Evolutionary conservation across 352 stramenopile genomes (phyloP).

Genomic region (Phytophthora agathidicida): DNA sequence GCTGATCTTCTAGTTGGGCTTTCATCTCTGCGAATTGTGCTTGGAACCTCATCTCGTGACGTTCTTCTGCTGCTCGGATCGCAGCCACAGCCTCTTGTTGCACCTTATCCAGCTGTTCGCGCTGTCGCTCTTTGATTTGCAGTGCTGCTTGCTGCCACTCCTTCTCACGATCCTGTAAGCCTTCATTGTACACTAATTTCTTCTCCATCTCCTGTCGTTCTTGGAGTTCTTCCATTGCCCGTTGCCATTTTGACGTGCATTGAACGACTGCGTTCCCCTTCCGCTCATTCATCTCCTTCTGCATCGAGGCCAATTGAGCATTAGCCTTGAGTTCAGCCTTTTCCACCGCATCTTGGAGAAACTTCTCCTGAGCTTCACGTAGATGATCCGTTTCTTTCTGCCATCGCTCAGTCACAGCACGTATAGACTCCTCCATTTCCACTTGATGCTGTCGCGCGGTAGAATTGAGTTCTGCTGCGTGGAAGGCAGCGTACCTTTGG

Average conservation of each 20-base stretch:
- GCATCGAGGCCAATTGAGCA: constrained; percentile 40
- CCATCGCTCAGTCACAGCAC: constrained; percentile 34
- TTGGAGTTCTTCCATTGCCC: constrained; percentile 68
- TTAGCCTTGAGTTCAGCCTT: constrained; percentile 43
- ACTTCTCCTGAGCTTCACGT: constrained; percentile 33
- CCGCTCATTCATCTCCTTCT: constrained; percentile 69
- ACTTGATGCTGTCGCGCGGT: constrained; percentile 12
- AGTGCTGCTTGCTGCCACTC: constrained; percentile 78
- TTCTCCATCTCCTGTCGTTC: constrained; percentile 69
- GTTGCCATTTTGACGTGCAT: constrained; percentile 74
- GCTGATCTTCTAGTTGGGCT: constrained; percentile 40
- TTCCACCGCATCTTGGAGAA: constrained; percentile 39
- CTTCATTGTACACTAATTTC: constrained; percentile 61
- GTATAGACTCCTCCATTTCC: constrained; percentile 38
- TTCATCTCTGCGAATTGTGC: constrained; percentile 39
- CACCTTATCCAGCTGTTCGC: constrained; percentile 65
- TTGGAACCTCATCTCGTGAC: constrained; percentile 55
- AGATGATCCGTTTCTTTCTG: constrained; percentile 40
- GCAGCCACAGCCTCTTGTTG: constrained; percentile 67
- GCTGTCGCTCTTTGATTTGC: constrained; percentile 78
- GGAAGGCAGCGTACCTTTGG: constrained; percentile 10
- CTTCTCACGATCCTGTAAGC: constrained; percentile 68
- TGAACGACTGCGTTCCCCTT: constrained; percentile 67
- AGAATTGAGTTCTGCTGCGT: background rate
- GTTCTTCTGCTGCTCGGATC: constrained; percentile 70